Evolutionary conservation across 2,329 filamentous ascomycete species (phyloP).

Genomic region (Parascedosporium putredinis): DNA sequence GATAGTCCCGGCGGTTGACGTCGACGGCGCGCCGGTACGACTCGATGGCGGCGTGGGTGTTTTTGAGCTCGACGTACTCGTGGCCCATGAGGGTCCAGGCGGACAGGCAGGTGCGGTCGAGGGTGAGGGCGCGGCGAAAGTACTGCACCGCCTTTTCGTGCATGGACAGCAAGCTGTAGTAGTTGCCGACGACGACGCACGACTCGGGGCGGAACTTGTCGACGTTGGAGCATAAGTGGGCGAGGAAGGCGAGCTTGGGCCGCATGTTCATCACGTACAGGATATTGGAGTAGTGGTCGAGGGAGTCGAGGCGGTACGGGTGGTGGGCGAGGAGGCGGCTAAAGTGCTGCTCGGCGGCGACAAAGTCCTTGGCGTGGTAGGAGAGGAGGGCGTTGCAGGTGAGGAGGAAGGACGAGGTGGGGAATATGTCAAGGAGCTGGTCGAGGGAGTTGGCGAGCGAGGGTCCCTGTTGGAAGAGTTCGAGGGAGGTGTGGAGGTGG

Average conservation of each 20-base stretch:
- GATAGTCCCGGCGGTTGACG: constrained; percentile 90
- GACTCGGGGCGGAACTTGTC: constrained; percentile 97
- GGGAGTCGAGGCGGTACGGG: constrained; percentile 67
- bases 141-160: constrained; percentile 98
- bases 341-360: constrained; percentile 56
- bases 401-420: constrained; percentile 76
- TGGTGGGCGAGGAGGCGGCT: constrained; percentile 71
- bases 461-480: constrained; percentile 78
- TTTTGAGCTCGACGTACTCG: constrained; percentile 97
- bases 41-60: constrained; percentile 95
- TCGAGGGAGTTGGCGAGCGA: constrained; percentile 64
- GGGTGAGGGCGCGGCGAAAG: constrained; percentile 81
- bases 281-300: constrained; percentile 96
- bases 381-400: constrained; percentile 80
- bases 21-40: constrained; percentile 93
- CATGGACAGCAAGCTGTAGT: constrained; percentile 86
- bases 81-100: constrained; percentile 99
- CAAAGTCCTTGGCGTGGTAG: constrained; percentile 81
- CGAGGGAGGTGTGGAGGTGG: constrained; percentile 79
- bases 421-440: constrained; percentile 75
- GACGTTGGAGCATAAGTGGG: constrained; percentile 78
- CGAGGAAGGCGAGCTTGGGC: constrained; percentile 84
- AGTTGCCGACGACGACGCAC: constrained; percentile 93
- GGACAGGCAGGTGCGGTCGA: constrained; percentile 83
- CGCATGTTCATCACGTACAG: constrained; percentile 84